A percentile compares a stretch with the other conserved stretches of the same genome.
Conservation (phyloP, 352 stramenopile species). For the Globisporangium okanoganense region DNA sequence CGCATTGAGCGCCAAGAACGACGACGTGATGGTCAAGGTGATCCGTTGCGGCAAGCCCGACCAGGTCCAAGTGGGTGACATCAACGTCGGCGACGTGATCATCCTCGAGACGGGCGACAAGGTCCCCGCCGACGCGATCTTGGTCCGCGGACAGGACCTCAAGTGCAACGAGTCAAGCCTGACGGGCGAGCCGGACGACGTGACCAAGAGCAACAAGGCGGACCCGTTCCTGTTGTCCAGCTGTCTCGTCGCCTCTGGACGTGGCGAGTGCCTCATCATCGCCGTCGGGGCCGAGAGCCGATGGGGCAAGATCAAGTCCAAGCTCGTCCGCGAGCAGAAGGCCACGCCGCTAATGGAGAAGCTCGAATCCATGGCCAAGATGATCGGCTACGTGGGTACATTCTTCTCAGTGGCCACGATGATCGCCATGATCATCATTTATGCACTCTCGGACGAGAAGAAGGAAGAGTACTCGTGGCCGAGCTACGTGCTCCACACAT, state of each 20-base stretch:
- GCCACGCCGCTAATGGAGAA: constrained; percentile 92
- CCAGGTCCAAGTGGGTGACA: constrained; percentile 64
- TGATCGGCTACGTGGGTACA: constrained; percentile 87
- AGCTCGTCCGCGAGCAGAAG: constrained; percentile 85
- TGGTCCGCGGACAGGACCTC: constrained; percentile 91
- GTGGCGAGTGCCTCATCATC: constrained; percentile 76
- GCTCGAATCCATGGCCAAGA: constrained; percentile 88
- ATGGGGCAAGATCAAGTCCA: constrained; percentile 91
- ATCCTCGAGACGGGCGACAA: constrained; percentile 92
- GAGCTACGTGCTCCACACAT: constrained; percentile 90
- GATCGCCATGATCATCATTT: constrained; percentile 85
- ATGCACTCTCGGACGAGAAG: constrained; percentile 51
- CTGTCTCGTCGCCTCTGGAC: constrained; percentile 70
- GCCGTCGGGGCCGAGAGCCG: constrained; percentile 77
- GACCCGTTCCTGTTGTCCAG: constrained; percentile 89
- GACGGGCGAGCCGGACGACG: constrained; percentile 94
- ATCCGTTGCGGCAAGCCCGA: constrained; percentile 60
- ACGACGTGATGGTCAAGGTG: constrained; percentile 86
- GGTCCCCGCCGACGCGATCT: constrained; percentile 92
- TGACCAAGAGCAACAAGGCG: constrained; percentile 70
- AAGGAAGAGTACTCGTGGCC: constrained; percentile 64
- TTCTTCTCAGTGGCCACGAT: constrained; percentile 86
- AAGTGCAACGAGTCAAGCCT: constrained; percentile 95
- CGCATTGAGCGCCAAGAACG: constrained; percentile 82
- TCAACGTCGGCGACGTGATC: constrained; percentile 87